A percentile compares a stretch with the other conserved stretches of the same genome.
These are phyloP conservation scores for Laguncularia racemosa DNA, from an alignment of 345 rosid species.

Conservation along the genomic window DNA sequence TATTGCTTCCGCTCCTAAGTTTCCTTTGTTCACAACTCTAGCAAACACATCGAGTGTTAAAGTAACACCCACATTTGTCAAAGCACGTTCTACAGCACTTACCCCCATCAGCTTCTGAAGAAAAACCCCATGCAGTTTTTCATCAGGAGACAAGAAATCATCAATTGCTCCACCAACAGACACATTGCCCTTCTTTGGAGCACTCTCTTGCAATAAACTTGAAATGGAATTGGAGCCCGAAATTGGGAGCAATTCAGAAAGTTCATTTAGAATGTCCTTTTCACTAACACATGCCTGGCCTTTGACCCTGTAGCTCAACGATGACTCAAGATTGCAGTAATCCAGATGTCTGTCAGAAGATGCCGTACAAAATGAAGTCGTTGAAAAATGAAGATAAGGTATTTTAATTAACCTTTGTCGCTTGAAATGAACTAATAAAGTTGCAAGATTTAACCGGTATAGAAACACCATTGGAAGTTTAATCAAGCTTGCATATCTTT, in stretches of 20 bases:
- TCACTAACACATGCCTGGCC: conserved; percentile 29
- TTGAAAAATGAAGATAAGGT: conserved; percentile 8
- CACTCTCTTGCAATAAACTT: conserved; percentile 3
- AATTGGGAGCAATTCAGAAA: conserved; percentile 51
- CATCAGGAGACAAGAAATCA: conserved; percentile 54
- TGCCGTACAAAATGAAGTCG: conserved; percentile 10
- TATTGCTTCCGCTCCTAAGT: conserved; percentile 66
- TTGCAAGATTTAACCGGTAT: conserved; percentile 2
- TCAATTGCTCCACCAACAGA: conserved; percentile 25
- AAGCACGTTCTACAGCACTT: conserved; percentile 39
- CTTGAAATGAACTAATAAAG: conserved; percentile 2
- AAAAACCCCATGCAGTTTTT: conserved; percentile 78
- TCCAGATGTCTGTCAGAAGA: conserved; percentile 4
- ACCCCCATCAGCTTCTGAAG: conserved; percentile 59
- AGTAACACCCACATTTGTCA: conserved; percentile 34
- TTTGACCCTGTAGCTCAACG: neutral
- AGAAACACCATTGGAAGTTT: conserved; percentile 21
- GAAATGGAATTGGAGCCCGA: conserved; percentile 14
- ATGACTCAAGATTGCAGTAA: conserved; percentile 11
- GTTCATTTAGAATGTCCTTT: conserved; percentile 40
- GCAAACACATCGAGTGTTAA: conserved; percentile 55
- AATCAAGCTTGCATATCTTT: neutral
- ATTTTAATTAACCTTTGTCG: conserved; percentile 14
- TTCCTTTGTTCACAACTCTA: conserved; percentile 56
- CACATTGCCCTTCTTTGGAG: conserved; percentile 6